Evolutionary conservation across 495 filamentous ascomycete genomes (phyloP), one percentile per base, ranked within the genome.

Genomic region (Entonaema liquescens): DNA sequence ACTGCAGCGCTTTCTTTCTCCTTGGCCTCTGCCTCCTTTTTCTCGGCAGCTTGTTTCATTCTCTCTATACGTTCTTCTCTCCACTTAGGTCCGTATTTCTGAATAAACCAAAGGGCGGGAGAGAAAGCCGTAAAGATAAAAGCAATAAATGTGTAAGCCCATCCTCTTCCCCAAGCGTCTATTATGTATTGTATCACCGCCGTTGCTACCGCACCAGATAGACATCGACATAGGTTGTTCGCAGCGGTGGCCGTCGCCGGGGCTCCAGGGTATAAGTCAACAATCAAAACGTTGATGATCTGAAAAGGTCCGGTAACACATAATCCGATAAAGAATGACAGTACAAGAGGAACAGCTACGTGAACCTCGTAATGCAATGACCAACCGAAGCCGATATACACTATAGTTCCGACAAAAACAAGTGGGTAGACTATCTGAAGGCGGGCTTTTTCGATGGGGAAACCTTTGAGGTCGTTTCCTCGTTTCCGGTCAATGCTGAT

Each of bases 391-490:
- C 81, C 82, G 29, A 87, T 79, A 7, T 84, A 77, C 1, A 80
- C 77, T 3, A 67, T 67, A 1, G 81, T 68, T 11, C 83, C 84
- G 1, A 85, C 28, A 2, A 72, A 59, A n/a, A 86, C 64, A 0
- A 85, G 50, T 0, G 86, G 85, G 59, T 83, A 82, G 13, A 86
- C 81, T 13, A 87, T 79, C 61, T 88, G 77, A 31, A 90, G 79
- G 21, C 90, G 84, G 7, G 88, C 89, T 54, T 83, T 82, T 67
- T 92, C 90, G 53, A 92, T 87, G 8, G 90, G 90, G 42, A 90
- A 92, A 5, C 82, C 77, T 2, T 72, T 70, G 15, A 89, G 76
- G 59, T 90, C 84, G 40, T 84, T 81, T 12, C 83, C 81, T 2
- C 84, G 83, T 54, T 83, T 84, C 36, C 81, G 82, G 23, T 85